Evolutionary conservation across 305 asterid species (phyloP), one percentile per base, ranked within the genome.

Genomic region (Solanum aculeatissimum): DNA sequence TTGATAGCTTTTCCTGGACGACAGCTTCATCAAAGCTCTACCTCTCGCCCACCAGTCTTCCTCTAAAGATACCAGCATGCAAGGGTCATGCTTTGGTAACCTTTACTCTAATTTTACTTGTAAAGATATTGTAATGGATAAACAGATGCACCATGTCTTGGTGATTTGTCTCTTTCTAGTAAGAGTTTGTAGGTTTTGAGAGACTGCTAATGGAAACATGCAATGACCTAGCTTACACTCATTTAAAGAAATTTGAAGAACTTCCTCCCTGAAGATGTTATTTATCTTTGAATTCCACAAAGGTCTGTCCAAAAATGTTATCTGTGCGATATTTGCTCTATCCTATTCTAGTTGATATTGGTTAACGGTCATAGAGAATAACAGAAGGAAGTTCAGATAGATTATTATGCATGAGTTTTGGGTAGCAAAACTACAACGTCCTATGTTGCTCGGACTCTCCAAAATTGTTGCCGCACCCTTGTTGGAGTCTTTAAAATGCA

Each of bases 61-160:
- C 98, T 2, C 91, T 94, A 42, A 97, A 95, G 88, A 94, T 97
- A 57, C 99, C 99, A 54, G 96, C 99, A 82, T 97, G 99, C 99
- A 97, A 91, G 94, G 98, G 98, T 86, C 99, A 97, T 88, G 58
- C 94, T 89, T 88, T 97, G 99, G 99, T 97, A 97, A 53, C 83
- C 49, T 78, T 77, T 29, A 78, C 82, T 29, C 49, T 43, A 29
- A 29, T n/a, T 51, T 51, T 77, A 9, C 47, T 29, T 77, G 65
- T 77, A 65, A 77, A 29, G 65, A 77, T 51, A 77, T 47, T 77
- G 65, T 51, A 51, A 77, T 21, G 23, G 47, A 49, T 49, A 29
- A 18, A 29, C 19, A 27, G 65, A 51, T 29, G 65, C 43, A 77
- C 27, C 82, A 51, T 77, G 65, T 77, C 82, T 51, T 18, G 29